A percentile compares a stretch with the other conserved stretches of the same genome.
phyloP scores from a whole-genome alignment of 2,329 filamentous ascomycete species.

The Microdochium paspali region DNA sequence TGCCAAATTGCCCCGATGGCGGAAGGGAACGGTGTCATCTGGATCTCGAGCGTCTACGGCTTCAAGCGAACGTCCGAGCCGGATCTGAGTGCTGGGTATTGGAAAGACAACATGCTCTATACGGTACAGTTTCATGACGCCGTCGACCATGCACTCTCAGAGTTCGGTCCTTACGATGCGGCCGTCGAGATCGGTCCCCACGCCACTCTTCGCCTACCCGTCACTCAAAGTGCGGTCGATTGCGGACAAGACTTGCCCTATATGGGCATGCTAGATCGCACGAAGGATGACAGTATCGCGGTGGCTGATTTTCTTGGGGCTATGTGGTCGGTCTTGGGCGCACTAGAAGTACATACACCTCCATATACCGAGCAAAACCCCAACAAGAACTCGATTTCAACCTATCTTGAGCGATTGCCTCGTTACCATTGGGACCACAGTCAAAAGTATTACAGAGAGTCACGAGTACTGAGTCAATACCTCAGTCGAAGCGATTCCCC shows the following conservation, averaged over 20 bases:
- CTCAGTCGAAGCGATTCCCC: background rate
- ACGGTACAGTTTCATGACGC: constrained; percentile 35
- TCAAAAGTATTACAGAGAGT: constrained; percentile 5
- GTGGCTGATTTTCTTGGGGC: constrained; percentile 23
- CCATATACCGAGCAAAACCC: background rate
- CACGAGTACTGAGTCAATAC: constrained; percentile 4
- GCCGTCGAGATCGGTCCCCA: constrained; percentile 36
- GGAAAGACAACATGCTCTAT: constrained; percentile 32
- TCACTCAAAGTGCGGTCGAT: constrained; percentile 20
- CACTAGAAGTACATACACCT: constrained; percentile 4
- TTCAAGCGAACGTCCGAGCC: constrained; percentile 1
- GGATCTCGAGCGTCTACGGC: constrained; percentile 14
- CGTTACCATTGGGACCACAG: constrained; percentile 10
- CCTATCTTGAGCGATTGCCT: constrained; percentile 3
- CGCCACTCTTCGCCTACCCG: constrained; percentile 30
- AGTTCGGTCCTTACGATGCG: constrained; percentile 16
- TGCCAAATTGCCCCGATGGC: background rate
- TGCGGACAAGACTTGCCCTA: constrained; percentile 15
- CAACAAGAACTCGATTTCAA: background rate
- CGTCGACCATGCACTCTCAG: constrained; percentile 14
- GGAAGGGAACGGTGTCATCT: constrained; percentile 5
- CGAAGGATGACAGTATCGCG: constrained; percentile 16
- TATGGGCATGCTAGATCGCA: constrained; percentile 19
- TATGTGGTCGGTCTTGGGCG: constrained; percentile 7
- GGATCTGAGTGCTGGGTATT: constrained; percentile 21